Evolutionary conservation across 73 alveolate species (phyloP).

Genomic region (Breviolum minutum): DNA sequence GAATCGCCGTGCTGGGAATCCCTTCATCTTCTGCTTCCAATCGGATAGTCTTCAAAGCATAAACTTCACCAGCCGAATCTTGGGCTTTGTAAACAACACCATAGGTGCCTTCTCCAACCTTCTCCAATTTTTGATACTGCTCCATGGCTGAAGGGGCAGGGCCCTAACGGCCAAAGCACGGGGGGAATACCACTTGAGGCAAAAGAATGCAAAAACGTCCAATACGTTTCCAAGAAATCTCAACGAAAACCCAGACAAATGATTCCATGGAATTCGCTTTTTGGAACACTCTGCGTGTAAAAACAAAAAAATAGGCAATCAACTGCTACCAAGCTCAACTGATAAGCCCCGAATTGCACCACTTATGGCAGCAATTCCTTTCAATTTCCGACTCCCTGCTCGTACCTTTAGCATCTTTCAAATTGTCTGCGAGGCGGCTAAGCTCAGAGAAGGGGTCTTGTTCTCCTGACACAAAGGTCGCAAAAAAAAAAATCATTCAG

Average conservation of each 20-base stretch:
- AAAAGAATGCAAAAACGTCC: too few species aligned
- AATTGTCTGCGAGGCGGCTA: background rate
- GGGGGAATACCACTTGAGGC: too few species aligned
- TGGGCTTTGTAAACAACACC: conserved; percentile 98
- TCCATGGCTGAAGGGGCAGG: background rate
- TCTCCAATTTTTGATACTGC: conserved; percentile 61
- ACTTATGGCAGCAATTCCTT: too few species aligned
- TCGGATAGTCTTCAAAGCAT: conserved; percentile 97
- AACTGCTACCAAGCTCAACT: background rate
- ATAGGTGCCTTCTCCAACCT: conserved; percentile 98
- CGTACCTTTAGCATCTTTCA: conserved; percentile 43
- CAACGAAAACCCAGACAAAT: too few species aligned
- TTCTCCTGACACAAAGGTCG: too few species aligned
- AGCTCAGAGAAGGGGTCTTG: background rate
- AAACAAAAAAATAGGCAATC: background rate
- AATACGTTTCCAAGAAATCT: too few species aligned
- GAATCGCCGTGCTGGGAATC: conserved; percentile 98
- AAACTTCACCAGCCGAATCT: conserved; percentile 97
- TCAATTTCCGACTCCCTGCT: too few species aligned
- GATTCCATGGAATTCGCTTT: too few species aligned
- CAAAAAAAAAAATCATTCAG: too few species aligned
- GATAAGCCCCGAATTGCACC: too few species aligned
- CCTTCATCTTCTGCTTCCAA: conserved; percentile 98
- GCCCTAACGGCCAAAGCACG: too few species aligned
- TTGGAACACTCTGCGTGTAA: too few species aligned